Evolutionary conservation across 2,329 filamentous ascomycete genomes (phyloP).

Genomic region (Xylariaceae sp.): DNA sequence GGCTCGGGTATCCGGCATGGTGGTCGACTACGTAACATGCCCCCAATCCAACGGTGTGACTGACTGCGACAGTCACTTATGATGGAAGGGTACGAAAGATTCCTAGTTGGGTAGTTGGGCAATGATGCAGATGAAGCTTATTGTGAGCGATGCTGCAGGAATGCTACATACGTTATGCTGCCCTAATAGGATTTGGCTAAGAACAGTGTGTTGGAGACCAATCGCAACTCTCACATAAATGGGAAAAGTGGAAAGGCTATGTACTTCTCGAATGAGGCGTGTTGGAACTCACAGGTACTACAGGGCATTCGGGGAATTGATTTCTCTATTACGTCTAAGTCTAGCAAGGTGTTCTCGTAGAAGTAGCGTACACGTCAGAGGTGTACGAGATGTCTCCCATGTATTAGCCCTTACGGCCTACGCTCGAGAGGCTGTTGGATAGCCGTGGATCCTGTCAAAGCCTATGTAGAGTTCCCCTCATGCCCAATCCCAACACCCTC

Average conservation of each 20-base stretch:
- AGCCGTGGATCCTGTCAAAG: background rate
- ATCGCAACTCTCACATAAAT: background rate
- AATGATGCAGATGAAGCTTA: background rate
- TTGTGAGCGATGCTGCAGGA: background rate
- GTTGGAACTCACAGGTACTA: background rate
- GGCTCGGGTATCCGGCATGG: background rate
- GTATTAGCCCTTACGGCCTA: background rate
- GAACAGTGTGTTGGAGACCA: background rate
- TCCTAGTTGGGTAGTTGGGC: background rate
- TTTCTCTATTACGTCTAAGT: background rate
- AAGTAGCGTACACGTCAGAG: background rate
- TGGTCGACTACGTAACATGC: background rate
- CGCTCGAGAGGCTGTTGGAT: background rate
- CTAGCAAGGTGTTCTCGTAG: background rate
- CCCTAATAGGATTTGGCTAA: background rate
- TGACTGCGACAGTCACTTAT: background rate
- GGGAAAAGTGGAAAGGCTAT: background rate
- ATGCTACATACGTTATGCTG: background rate
- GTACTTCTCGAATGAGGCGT: background rate
- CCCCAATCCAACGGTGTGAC: background rate
- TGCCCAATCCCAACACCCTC: background rate
- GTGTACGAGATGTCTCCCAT: background rate
- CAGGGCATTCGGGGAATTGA: background rate
- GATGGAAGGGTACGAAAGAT: background rate
- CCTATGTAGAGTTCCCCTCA: background rate